phyloP scores from a whole-genome alignment of 2,329 filamentous ascomycete genomes.

The Scytalidium sp. region DNA sequence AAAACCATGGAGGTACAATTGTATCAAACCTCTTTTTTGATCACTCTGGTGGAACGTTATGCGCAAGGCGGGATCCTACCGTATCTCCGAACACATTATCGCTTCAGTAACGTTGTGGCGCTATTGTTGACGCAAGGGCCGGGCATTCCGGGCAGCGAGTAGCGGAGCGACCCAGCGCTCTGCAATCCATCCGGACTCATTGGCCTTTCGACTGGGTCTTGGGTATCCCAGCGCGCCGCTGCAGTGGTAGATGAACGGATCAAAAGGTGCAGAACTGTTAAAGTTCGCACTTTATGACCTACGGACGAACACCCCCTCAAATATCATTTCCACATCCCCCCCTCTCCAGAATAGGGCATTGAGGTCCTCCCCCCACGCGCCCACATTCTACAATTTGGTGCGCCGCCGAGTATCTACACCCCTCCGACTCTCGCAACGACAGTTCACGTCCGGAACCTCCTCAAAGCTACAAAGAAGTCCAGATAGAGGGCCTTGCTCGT shows the following conservation, averaged over 20 bases:
- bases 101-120: neutral
- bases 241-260: neutral
- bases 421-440: neutral
- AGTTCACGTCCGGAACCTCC: neutral
- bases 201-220: neutral
- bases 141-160: neutral
- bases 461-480: neutral
- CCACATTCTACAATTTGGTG: neutral
- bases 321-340: neutral
- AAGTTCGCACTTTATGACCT: constrained; percentile 2
- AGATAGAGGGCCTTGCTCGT: neutral
- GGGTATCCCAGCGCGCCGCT: neutral
- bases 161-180: neutral
- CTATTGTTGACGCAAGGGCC: neutral
- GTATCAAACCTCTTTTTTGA: no score
- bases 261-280: neutral
- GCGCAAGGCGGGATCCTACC: no score
- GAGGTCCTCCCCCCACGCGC: neutral
- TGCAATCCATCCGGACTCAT: neutral
- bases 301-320: constrained; percentile 9
- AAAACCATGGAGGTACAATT: no score
- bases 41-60: no score
- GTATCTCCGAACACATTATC: no score
- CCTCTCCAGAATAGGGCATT: neutral
- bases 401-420: neutral